Conservation (phyloP, 1,284 basidiomycete species). For the Neonothopanus nambi region DNA sequence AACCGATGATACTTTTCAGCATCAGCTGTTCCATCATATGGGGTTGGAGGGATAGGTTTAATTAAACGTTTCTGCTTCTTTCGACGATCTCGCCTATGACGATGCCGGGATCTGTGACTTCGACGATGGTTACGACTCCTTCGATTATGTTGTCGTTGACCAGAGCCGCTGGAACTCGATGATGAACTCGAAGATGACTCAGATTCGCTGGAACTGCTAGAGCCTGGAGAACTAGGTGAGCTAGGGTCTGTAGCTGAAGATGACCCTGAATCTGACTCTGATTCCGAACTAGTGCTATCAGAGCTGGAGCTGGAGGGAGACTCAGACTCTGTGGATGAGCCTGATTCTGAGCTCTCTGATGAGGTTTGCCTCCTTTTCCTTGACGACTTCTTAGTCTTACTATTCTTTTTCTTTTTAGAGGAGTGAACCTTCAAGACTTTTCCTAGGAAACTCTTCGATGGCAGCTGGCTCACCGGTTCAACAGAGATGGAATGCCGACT, state of each 20-base stretch:
- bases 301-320: too few relatives aligned
- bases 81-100: background rate
- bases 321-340: too few relatives aligned
- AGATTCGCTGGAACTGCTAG: background rate
- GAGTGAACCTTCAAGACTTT: background rate
- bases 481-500: too few relatives aligned
- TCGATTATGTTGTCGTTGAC: background rate
- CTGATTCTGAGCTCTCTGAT: background rate
- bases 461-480: too few relatives aligned
- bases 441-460: too few relatives aligned
- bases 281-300: background rate
- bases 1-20: constrained; percentile 4
- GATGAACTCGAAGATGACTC: background rate
- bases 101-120: background rate
- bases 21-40: constrained; percentile 11
- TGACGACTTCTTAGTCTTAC: background rate
- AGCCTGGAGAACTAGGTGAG: background rate
- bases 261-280: too few relatives aligned
- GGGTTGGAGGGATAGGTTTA: background rate
- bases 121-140: background rate
- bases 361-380: background rate
- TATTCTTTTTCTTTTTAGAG: background rate
- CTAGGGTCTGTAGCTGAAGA: too few relatives aligned
- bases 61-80: background rate
- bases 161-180: background rate